A percentile compares a stretch with the other conserved stretches of the same genome.
These are phyloP conservation scores for Polysphondylium violaceum DNA, from an alignment of 78 protist species.

Conservation along the genomic window DNA sequence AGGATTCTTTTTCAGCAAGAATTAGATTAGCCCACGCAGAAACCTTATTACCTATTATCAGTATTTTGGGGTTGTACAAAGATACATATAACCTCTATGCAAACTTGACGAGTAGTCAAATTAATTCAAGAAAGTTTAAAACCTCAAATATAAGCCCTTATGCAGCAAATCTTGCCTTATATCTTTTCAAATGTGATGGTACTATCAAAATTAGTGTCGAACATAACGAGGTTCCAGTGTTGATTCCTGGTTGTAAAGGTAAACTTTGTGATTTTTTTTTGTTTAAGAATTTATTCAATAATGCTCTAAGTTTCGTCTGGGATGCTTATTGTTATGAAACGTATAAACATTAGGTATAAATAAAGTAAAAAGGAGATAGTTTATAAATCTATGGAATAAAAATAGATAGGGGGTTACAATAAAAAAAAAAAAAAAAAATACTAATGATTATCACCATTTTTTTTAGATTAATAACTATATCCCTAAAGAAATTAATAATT, in stretches of 20 bases:
- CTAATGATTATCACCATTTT: no score
- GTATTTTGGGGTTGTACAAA: slow-evolving; percentile 41
- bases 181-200: slow-evolving; percentile 30
- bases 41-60: slow-evolving; percentile 29
- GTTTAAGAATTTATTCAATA: slow-evolving; percentile 1
- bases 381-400: no score
- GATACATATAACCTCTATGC: slow-evolving; percentile 18
- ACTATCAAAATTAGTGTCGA: slow-evolving; percentile 17
- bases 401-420: no score
- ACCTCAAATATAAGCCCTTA: slow-evolving; percentile 24
- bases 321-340: slow-evolving; percentile 21
- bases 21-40: slow-evolving; percentile 64
- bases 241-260: slow-evolving; percentile 59
- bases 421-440: no score
- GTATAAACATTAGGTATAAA: no score
- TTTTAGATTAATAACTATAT: no score
- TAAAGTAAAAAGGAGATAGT: no score
- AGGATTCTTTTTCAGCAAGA: not conserved
- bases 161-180: slow-evolving; percentile 40
- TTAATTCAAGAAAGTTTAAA: slow-evolving; percentile 8
- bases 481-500: no score
- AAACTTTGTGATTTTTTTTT: not conserved
- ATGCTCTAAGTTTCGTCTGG: slow-evolving; percentile 8
- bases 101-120: slow-evolving; percentile 17
- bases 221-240: slow-evolving; percentile 47